Evolutionary conservation across 371 early-diverging fungal species (phyloP), one percentile per base, ranked within the genome.

Genomic region (Vavraia culicis): DNA sequence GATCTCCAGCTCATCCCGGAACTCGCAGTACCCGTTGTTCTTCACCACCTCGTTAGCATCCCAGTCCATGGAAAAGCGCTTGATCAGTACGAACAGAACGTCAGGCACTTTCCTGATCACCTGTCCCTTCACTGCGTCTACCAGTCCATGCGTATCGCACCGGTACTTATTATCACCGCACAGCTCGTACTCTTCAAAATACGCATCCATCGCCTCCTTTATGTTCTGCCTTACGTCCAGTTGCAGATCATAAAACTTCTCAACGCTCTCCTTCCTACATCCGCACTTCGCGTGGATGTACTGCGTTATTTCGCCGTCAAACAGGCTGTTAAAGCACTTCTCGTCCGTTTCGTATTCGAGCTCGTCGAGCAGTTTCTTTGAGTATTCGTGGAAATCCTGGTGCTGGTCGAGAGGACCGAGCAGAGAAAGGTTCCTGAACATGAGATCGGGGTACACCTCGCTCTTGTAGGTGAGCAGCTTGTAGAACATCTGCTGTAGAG

Each of bases 11-110:
- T 75, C 73, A n/a, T 73, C 66, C 9, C 89, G 88, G 68, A 82
- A 96, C 62, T 87, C 89, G 64, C 83, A 82, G n/a, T 89, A 78
- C 67, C 89, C 89, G 72, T 93, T 91, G 68, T 88, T 82, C 77
- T 61, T 66, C n/a, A 56, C 54, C 14, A 40, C 36, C 23, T 58
- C 44, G 11, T 46, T 58, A 3, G 61, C 54, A 4, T 69, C 64
- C 52, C 62, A 66, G 48, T 96, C 91, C 66, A 89, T 88, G 64
- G 88, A 88, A 62, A 93, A 94, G 11, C 95, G 75, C 64, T 90
- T 90, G 50, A 98, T 69, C 63, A 93, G 90, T 47, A 98, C 68
- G 63, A 93, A 91, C 34, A 98, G 72, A 1, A 94, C 85, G 0
- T 85, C 86, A 8, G 98, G 98, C 58, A 91, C 82, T 19, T 73